Percentiles rank a stretch among this genome's conserved stretches.
These are phyloP conservation scores for Syncephalis plumigaleata DNA, from an alignment of 371 early-diverging fungal genomes.

Conservation along the genomic window DNA sequence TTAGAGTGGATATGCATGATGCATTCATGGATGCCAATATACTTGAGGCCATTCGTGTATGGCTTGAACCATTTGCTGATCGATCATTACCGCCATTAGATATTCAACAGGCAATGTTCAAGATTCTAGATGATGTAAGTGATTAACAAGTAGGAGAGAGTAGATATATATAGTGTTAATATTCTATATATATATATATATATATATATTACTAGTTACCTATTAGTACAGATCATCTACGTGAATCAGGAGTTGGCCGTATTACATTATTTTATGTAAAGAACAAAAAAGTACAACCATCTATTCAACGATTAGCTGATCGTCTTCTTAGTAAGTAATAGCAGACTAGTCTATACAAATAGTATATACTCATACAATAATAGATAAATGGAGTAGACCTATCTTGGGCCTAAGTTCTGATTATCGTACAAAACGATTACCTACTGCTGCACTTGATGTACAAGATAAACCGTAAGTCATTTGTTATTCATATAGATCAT, in stretches of 20 bases:
- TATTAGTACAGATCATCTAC: conserved; percentile 71
- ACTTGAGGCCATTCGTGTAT: conserved; percentile 68
- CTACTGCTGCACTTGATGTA: background rate
- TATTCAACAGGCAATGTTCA: conserved; percentile 74
- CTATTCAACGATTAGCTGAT: conserved; percentile 58
- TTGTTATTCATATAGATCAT: no score
- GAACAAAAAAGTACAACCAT: conserved; percentile 61
- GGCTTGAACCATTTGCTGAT: conserved; percentile 96
- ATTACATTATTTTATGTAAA: conserved; percentile 90
- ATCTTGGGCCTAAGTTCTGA: conserved; percentile 61
- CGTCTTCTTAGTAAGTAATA: conserved; percentile 57
- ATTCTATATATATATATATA: background rate
- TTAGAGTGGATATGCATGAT: conserved; percentile 38
- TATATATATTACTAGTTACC: conserved; percentile 27
- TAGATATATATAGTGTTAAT: no score
- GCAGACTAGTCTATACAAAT: no score
- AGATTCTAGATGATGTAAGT: conserved; percentile 43
- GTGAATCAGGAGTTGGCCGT: conserved; percentile 80
- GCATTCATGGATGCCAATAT: conserved; percentile 74
- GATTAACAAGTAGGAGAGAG: no score
- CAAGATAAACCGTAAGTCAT: no score
- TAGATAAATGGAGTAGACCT: conserved; percentile 74
- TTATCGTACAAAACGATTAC: conserved; percentile 43
- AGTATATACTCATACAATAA: background rate
- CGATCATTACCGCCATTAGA: conserved; percentile 85